Evolutionary conservation across 2,329 filamentous ascomycete species (phyloP).

Genomic region (Aspergillus calidoustus): DNA sequence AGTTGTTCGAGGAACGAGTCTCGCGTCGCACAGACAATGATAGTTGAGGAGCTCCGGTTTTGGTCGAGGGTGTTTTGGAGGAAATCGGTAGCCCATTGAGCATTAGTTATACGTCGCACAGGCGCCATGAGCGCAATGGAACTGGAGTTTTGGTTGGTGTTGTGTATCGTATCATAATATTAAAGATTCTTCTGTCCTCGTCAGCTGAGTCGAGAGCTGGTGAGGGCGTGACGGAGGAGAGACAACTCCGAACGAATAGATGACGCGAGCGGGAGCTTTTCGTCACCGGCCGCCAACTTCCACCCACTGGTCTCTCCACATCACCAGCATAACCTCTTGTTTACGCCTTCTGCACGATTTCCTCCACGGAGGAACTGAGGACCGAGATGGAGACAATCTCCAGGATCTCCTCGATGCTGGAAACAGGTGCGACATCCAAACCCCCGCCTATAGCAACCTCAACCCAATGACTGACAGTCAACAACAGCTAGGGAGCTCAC

Average conservation of each 20-base stretch:
- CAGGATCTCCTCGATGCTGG: constrained; percentile 88
- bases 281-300: constrained; percentile 17
- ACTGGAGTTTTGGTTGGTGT: neutral
- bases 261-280: constrained; percentile 9
- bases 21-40: constrained; percentile 72
- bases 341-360: neutral
- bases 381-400: constrained; percentile 89
- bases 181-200: neutral
- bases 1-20: constrained; percentile 68
- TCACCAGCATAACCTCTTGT: constrained; percentile 3
- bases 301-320: constrained; percentile 17
- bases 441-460: neutral
- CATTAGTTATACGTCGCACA: constrained; percentile 45
- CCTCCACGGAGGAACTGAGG: constrained; percentile 23
- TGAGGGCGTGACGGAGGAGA: neutral
- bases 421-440: constrained; percentile 71
- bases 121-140: constrained; percentile 18
- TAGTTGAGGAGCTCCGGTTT: constrained; percentile 62
- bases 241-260: neutral
- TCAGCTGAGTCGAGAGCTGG: neutral
- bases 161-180: neutral
- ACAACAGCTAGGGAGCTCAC: constrained; percentile 88
- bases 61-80: constrained; percentile 66
- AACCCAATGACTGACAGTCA: constrained; percentile 23
- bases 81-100: constrained; percentile 58